Evolutionary conservation across 1,284 basidiomycete genomes (phyloP).

Genomic region (Heterobasidion annosum): DNA sequence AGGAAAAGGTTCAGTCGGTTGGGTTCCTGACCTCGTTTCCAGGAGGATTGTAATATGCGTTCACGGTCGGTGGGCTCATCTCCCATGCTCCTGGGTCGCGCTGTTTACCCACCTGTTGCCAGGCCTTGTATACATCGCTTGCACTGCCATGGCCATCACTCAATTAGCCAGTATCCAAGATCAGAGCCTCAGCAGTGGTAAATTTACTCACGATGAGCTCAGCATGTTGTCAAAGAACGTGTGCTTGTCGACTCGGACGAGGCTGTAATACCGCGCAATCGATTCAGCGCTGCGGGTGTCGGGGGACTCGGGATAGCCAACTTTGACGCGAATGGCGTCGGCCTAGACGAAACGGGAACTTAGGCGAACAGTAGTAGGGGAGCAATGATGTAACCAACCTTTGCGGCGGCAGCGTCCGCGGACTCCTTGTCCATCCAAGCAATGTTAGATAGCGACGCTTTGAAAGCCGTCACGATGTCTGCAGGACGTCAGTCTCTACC

Average conservation of each 20-base stretch:
- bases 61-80: slow-evolving; percentile 78
- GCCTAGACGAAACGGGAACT: slow-evolving; percentile 33
- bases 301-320: slow-evolving; percentile 84
- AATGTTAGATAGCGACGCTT: slow-evolving; percentile 66
- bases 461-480: slow-evolving; percentile 84
- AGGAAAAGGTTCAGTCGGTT: background rate
- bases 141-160: slow-evolving; percentile 24
- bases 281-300: slow-evolving; percentile 70
- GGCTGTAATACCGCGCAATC: slow-evolving; percentile 68
- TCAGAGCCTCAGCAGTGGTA: background rate
- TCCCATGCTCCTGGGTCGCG: slow-evolving; percentile 80
- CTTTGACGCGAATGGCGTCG: slow-evolving; percentile 73
- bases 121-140: slow-evolving; percentile 54
- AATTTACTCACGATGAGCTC: slow-evolving; percentile 42
- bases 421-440: slow-evolving; percentile 92
- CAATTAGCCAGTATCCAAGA: too few relatives aligned
- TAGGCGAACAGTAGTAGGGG: background rate
- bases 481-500: slow-evolving; percentile 5
- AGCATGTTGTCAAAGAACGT: slow-evolving; percentile 85
- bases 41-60: slow-evolving; percentile 77
- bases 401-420: slow-evolving; percentile 75
- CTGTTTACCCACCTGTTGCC: slow-evolving; percentile 68
- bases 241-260: slow-evolving; percentile 54
- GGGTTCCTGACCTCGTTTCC: slow-evolving; percentile 53
- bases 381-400: slow-evolving; percentile 34